phyloP scores from a whole-genome alignment of 306 rosid genomes.

The Senna tora region DNA sequence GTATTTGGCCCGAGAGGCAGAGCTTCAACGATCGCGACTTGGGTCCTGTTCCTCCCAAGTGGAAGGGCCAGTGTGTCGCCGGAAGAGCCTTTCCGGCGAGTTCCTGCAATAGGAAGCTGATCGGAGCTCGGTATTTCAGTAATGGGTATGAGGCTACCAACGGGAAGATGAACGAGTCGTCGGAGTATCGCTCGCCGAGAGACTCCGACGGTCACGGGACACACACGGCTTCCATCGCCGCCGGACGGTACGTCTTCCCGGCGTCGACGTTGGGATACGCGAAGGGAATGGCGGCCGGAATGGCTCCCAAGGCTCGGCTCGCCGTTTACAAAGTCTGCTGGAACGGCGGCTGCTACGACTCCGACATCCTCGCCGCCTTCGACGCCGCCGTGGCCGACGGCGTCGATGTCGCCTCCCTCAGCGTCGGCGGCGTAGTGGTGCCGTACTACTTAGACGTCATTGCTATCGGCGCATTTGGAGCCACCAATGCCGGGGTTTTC shows the following conservation, averaged over 20 bases:
- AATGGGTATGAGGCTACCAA: constrained; percentile 75
- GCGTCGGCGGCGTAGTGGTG: constrained; percentile 85
- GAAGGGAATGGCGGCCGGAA: constrained; percentile 76
- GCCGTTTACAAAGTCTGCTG: constrained; percentile 89
- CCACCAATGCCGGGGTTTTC: constrained; percentile 62
- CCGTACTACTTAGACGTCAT: constrained; percentile 80
- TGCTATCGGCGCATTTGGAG: constrained; percentile 76
- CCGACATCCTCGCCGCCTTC: constrained; percentile 85
- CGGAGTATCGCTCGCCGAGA: constrained; percentile 72
- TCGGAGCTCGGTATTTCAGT: constrained; percentile 77
- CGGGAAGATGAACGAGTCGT: constrained; percentile 78
- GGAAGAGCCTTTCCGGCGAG: constrained; percentile 48
- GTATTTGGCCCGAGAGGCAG: constrained; percentile 76
- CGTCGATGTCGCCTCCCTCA: constrained; percentile 73
- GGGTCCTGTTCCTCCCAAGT: constrained; percentile 66
- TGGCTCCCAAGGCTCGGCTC: constrained; percentile 89
- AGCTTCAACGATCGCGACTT: constrained; percentile 76
- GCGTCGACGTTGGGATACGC: constrained; percentile 83
- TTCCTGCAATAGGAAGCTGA: constrained; percentile 72
- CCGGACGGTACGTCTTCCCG: constrained; percentile 79
- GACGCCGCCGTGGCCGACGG: constrained; percentile 82
- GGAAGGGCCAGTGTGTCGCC: constrained; percentile 75
- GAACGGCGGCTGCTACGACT: constrained; percentile 78
- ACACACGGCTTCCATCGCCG: constrained; percentile 88
- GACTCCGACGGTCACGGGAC: constrained; percentile 93